A percentile compares a stretch with the other conserved stretches of the same genome.
Conservation (phyloP, 2,329 filamentous ascomycete species). For the Penicillium glabrum region DNA sequence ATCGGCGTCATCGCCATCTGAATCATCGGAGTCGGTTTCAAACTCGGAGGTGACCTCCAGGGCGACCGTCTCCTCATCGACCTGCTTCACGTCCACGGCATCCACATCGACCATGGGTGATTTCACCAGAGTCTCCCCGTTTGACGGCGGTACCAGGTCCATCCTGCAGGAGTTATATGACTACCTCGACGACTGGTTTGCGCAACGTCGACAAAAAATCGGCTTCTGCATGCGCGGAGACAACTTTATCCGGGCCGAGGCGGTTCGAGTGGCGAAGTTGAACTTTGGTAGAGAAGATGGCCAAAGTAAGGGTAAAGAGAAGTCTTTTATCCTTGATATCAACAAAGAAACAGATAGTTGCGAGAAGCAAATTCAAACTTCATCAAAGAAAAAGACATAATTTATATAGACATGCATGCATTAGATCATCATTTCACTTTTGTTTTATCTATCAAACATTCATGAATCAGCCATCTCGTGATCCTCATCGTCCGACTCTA, state of each 20-base stretch:
- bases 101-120: constrained; percentile 37
- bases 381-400: constrained; percentile 15
- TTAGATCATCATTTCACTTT: constrained; percentile 20
- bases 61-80: constrained; percentile 27
- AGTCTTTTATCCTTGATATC: constrained; percentile 29
- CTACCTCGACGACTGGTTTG: constrained; percentile 33
- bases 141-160: constrained; percentile 39
- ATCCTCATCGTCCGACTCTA: constrained; percentile 48
- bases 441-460: constrained; percentile 9
- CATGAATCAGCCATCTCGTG: constrained; percentile 57
- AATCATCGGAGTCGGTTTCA: constrained; percentile 37
- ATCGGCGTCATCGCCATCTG: constrained; percentile 60
- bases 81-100: constrained; percentile 28
- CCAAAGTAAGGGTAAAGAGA: background rate
- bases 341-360: constrained; percentile 19
- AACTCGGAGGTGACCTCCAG: constrained; percentile 36
- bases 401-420: constrained; percentile 22
- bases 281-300: background rate
- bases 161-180: constrained; percentile 33
- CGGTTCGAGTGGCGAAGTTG: constrained; percentile 18
- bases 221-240: constrained; percentile 28
- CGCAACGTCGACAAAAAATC: constrained; percentile 25
- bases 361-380: background rate
- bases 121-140: constrained; percentile 36
- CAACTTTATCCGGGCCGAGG: constrained; percentile 31